Evolutionary conservation across 2,329 filamentous ascomycete genomes (phyloP), one percentile per base, ranked within the genome.

Genomic region (Boeremia lycopersici): DNA sequence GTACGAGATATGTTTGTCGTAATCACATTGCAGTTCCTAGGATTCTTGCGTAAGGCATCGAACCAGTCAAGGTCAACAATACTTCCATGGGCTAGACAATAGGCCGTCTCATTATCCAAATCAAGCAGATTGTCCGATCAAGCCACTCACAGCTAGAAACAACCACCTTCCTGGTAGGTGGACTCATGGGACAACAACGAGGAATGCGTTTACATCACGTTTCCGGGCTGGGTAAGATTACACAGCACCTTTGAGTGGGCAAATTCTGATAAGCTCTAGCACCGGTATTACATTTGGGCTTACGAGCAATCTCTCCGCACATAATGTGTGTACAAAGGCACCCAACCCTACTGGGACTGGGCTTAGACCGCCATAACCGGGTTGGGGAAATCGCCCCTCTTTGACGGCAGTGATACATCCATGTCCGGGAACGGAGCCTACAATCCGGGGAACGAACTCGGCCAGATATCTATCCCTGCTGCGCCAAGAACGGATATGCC

Each of bases 271-370:
- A 3, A 19, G 4, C 15, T 19, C 4, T 3, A 38, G 73, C 74
- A 78, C 50, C 64, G 76, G 8, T 70, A 72, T 53, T 76, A 67
- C 52, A 59, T 65, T 9, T 66, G 74, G 50, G 53, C 54, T 0
- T 77, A 72, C 53, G 73, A 78, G 51, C 56, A 70, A 19, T 70
- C 73, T 0, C 61, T 78, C 0, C 67, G 58, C 4, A 43, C 71
- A 11, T 75, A 77, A 48, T 78, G 76, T 48, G 73, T 71, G 13
- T 78, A 76, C 46, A 68, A 61, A 3, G 61, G 59, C 28, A 62
- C 62, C 34, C 65, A 71, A 28, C 76, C 76, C 2, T 83, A 82
- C 69, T 80, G 78, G 73, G 79, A 83, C 66, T 84, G 80, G 79
- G 48, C 25, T 33, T 48, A 35, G 51, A 62, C 8, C 35, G 63